phyloP scores from a whole-genome alignment of 1,139 yeast species.

The Taiozyma sp. region DNA sequence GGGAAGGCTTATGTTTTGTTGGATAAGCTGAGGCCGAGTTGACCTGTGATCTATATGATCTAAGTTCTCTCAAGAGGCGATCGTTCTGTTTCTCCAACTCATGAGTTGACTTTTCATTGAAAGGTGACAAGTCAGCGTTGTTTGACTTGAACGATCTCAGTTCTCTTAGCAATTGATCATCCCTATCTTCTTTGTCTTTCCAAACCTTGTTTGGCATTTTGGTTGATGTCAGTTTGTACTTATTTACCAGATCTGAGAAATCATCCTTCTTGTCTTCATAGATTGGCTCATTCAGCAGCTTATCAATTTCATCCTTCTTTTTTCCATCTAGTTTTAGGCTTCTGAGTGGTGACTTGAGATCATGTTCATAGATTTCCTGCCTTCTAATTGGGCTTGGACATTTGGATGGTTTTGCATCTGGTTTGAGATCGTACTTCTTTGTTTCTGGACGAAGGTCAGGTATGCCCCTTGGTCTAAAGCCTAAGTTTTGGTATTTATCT shows the following conservation, averaged over 20 bases:
- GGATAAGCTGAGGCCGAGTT: slow-evolving; percentile 1
- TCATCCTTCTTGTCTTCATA: slow-evolving; percentile 1
- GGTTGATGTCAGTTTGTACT: slow-evolving; percentile 9
- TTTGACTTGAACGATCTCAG: slow-evolving; percentile 8
- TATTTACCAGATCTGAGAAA: slow-evolving; percentile 10
- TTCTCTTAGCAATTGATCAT: slow-evolving; percentile 3
- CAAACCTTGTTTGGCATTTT: not conserved
- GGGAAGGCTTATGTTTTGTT: slow-evolving; percentile 1
- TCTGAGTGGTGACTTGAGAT: not conserved
- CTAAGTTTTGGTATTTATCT: not conserved
- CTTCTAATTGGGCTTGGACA: not conserved
- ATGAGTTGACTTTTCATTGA: not conserved
- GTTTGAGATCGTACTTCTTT: not conserved
- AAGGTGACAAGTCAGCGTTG: slow-evolving; percentile 1
- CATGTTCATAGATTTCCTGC: not conserved
- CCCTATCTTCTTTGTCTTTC: not conserved
- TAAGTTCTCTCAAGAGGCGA: not conserved
- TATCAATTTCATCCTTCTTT: slow-evolving; percentile 1
- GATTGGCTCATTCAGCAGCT: not conserved
- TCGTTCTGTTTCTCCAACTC: not conserved
- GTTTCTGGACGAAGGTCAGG: slow-evolving; percentile 4
- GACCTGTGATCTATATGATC: not conserved
- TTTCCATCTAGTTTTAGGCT: not conserved
- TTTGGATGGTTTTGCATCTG: not conserved
- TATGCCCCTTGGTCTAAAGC: slow-evolving; percentile 10